These are phyloP conservation scores for Liquidambar formosana DNA, from an alignment of 164 flowering plant species.

Conservation along the genomic window DNA sequence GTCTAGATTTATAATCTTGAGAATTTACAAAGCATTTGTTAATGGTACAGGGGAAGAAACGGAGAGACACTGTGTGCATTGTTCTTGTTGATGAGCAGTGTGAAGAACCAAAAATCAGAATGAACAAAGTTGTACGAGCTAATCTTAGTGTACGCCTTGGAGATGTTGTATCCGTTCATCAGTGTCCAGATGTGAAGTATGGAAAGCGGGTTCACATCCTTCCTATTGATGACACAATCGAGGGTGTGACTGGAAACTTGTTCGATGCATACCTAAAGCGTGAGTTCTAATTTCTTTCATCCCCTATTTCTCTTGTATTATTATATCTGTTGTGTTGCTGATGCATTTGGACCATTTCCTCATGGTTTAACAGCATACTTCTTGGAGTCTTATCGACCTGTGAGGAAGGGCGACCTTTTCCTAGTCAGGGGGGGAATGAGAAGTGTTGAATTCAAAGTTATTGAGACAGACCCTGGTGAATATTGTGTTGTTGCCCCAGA, in stretches of 20 bases:
- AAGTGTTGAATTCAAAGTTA: conserved; percentile 65
- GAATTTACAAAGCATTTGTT: neutral
- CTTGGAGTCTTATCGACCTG: conserved; percentile 63
- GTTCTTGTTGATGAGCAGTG: conserved; percentile 50
- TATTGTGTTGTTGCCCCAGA: conserved; percentile 74
- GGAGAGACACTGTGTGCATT: conserved; percentile 51
- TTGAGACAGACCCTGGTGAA: conserved; percentile 69
- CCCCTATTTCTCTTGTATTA: neutral
- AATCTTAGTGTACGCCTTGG: conserved; percentile 55
- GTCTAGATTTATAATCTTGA: neutral
- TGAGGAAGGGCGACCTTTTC: conserved; percentile 67
- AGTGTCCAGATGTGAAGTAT: conserved; percentile 52
- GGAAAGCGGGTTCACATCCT: conserved; percentile 56
- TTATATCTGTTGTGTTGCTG: neutral
- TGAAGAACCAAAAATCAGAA: conserved; percentile 49
- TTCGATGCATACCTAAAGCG: conserved; percentile 53
- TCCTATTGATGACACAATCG: conserved; percentile 55
- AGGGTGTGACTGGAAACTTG: conserved; percentile 54
- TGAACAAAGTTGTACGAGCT: conserved; percentile 57
- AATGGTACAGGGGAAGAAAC: conserved; percentile 45
- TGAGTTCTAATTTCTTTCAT: conserved; percentile 11
- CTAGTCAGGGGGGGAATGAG: conserved; percentile 73
- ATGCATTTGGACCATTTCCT: neutral
- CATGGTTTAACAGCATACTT: conserved; percentile 54
- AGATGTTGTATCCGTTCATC: conserved; percentile 55